A percentile compares a stretch with the other conserved stretches of the same genome.
Conservation (phyloP, 768 basidiomycete species). For the Nevesoporus exiguus region DNA sequence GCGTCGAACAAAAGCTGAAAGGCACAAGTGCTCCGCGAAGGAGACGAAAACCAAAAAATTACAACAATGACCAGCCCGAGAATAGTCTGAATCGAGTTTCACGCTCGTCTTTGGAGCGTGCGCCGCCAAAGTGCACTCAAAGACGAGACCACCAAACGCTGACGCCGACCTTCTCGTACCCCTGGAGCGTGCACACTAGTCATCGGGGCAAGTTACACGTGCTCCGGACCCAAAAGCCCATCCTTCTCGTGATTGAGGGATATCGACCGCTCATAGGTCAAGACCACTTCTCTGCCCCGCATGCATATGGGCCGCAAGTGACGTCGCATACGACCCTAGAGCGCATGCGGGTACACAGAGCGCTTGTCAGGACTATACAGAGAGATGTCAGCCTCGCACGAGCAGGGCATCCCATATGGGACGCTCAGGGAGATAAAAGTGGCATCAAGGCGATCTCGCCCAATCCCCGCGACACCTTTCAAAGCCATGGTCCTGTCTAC, state of each 20-base stretch:
- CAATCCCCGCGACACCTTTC: constrained; percentile 58
- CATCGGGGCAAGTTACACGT: not conserved
- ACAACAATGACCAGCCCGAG: constrained; percentile 21
- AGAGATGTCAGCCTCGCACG: not conserved
- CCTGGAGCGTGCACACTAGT: constrained; percentile 4
- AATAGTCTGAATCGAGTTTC: constrained; percentile 36
- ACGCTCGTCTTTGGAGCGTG: constrained; percentile 11
- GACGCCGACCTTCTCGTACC: not conserved
- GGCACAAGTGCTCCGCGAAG: constrained; percentile 13
- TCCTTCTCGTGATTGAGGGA: not conserved
- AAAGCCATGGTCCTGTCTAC: constrained; percentile 30
- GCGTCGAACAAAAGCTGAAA: too few species aligned
- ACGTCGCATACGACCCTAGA: too few species aligned
- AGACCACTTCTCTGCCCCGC: not conserved
- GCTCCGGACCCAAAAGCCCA: not conserved
- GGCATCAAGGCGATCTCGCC: constrained; percentile 28
- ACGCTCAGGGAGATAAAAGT: constrained; percentile 13
- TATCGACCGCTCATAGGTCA: rapidly evolving
- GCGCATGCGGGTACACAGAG: too few species aligned
- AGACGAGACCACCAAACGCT: not conserved
- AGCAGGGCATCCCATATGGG: constrained; percentile 8
- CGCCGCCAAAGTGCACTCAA: not conserved
- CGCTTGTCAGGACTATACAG: not conserved
- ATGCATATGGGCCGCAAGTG: not conserved
- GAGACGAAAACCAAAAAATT: constrained; percentile 9